Conservation (phyloP, 345 rosid species). For the Sonneratia alba region DNA sequence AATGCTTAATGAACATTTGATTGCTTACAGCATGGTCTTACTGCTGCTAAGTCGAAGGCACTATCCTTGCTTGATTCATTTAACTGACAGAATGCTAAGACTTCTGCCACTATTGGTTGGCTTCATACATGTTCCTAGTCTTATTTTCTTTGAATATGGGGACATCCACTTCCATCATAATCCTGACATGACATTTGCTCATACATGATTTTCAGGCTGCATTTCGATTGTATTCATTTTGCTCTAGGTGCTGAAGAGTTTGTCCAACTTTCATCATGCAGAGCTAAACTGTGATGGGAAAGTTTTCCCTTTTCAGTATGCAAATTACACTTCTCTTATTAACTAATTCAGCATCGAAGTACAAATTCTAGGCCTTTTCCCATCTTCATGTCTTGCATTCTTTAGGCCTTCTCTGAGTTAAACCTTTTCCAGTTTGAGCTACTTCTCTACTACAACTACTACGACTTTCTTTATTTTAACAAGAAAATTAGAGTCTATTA, state of each 20-base stretch:
- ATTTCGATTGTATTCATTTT: not conserved
- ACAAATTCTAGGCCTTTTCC: not conserved
- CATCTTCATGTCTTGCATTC: not conserved
- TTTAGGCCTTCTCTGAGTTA: not conserved
- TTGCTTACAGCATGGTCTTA: not conserved
- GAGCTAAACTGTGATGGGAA: not conserved
- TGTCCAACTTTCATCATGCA: not conserved
- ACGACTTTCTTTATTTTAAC: not conserved
- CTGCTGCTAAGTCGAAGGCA: not conserved
- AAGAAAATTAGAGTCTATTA: not conserved
- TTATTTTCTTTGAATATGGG: not conserved
- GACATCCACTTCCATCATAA: not conserved
- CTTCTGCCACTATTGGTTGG: not conserved
- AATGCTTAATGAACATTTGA: not conserved
- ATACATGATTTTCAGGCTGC: not conserved
- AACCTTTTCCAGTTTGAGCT: not conserved
- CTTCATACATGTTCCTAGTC: not conserved
- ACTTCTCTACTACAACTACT: not conserved
- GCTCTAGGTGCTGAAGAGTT: not conserved
- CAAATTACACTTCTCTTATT: too few species aligned
- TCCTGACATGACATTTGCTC: not conserved
- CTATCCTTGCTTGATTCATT: not conserved
- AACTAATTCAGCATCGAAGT: too few species aligned
- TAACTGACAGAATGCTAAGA: not conserved
- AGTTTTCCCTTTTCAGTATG: not conserved